phyloP scores from a whole-genome alignment of 129 eudicot genomes.

The Centrapalus pauciflorus region DNA sequence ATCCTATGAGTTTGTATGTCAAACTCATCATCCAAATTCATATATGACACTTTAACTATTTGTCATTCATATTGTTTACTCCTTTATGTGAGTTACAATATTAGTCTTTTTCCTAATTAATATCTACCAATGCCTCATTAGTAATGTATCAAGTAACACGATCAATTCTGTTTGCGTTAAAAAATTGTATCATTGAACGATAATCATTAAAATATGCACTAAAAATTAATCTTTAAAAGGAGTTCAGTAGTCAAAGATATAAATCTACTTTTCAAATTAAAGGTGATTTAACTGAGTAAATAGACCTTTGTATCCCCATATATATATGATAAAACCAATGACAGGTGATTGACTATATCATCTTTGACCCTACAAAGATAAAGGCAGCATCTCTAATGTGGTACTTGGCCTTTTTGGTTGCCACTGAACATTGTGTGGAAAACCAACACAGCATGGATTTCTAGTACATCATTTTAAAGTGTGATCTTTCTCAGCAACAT shows the following conservation, averaged over 20 bases:
- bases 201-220: neutral
- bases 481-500: slow-evolving; percentile 37
- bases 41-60: neutral
- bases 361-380: slow-evolving; percentile 23
- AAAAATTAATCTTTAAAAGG: slow-evolving; percentile 10
- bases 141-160: neutral
- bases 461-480: slow-evolving; percentile 22
- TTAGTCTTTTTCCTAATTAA: neutral
- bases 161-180: neutral
- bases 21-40: neutral
- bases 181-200: neutral
- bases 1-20: neutral
- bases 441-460: slow-evolving; percentile 26
- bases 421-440: slow-evolving; percentile 26
- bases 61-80: neutral
- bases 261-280: slow-evolving; percentile 34
- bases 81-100: neutral
- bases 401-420: slow-evolving; percentile 26
- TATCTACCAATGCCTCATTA: neutral
- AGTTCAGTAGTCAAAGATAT: slow-evolving; percentile 25
- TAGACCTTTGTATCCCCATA: slow-evolving; percentile 6
- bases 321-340: neutral
- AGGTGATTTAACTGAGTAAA: slow-evolving; percentile 21
- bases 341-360: slow-evolving; percentile 15
- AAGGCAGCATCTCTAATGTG: slow-evolving; percentile 16